phyloP scores from a whole-genome alignment of 352 stramenopile genomes.

The Phytophthora hibernalis region DNA sequence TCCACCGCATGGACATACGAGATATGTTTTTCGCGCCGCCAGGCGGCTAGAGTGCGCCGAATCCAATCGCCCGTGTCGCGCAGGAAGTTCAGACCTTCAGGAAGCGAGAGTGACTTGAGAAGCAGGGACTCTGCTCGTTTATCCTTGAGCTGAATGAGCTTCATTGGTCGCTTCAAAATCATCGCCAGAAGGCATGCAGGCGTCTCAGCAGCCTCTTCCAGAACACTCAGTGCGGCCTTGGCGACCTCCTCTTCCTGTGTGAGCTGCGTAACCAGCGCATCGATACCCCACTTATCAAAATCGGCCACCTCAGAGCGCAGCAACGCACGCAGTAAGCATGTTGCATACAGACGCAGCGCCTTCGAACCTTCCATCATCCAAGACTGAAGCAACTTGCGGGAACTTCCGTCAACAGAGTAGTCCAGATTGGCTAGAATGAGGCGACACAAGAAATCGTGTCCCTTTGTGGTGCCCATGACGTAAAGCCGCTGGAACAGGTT shows the following conservation, averaged over 20 bases:
- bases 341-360: slow-evolving; percentile 84
- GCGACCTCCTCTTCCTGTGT: slow-evolving; percentile 88
- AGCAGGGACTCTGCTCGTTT: slow-evolving; percentile 82
- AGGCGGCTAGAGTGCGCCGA: slow-evolving; percentile 71
- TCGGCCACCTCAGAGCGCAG: slow-evolving; percentile 87
- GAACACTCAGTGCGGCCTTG: slow-evolving; percentile 84
- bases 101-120: slow-evolving; percentile 85
- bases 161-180: slow-evolving; percentile 81
- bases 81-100: slow-evolving; percentile 81
- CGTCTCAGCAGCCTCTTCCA: slow-evolving; percentile 88
- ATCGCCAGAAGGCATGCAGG: slow-evolving; percentile 85
- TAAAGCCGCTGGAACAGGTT: slow-evolving; percentile 90
- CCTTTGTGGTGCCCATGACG: slow-evolving; percentile 88
- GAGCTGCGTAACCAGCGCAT: slow-evolving; percentile 85
- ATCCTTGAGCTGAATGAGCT: slow-evolving; percentile 82
- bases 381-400: slow-evolving; percentile 85
- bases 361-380: slow-evolving; percentile 91
- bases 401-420: slow-evolving; percentile 89
- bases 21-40: slow-evolving; percentile 86
- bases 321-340: slow-evolving; percentile 81
- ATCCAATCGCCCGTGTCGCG: slow-evolving; percentile 88
- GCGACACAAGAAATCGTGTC: slow-evolving; percentile 89
- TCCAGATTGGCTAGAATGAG: slow-evolving; percentile 90
- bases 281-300: slow-evolving; percentile 90
- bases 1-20: slow-evolving; percentile 88